Percentiles rank a stretch among this genome's conserved stretches.
These are phyloP conservation scores for Clavulina sp. DNA, from an alignment of 768 basidiomycete genomes.

Conservation along the genomic window DNA sequence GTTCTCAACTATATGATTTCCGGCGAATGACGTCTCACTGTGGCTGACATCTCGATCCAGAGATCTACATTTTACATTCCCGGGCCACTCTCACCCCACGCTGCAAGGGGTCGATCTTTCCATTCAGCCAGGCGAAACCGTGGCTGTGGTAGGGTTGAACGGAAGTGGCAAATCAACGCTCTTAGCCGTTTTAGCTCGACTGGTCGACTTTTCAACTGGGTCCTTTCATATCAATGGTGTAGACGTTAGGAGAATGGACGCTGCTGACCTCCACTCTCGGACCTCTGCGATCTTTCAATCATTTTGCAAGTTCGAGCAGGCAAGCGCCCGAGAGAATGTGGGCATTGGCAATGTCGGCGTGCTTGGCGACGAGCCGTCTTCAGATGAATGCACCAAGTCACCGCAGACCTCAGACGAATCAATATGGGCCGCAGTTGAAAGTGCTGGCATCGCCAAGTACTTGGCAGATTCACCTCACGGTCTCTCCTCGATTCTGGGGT, in stretches of 20 bases:
- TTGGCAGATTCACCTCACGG: too few relatives aligned
- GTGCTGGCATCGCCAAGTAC: too few relatives aligned
- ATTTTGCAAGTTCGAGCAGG: constrained; percentile 55
- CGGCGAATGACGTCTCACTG: background rate
- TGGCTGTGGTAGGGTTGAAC: constrained; percentile 53
- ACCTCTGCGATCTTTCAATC: constrained; percentile 73
- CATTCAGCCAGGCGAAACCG: constrained; percentile 54
- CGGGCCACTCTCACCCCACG: constrained; percentile 48
- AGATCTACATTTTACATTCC: constrained; percentile 61
- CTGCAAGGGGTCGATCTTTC: constrained; percentile 52
- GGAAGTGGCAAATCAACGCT: constrained; percentile 54
- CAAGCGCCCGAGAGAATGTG: constrained; percentile 65
- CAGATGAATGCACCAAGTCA: background rate
- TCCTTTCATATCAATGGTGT: constrained; percentile 49
- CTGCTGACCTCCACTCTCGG: constrained; percentile 55
- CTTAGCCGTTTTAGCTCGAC: constrained; percentile 61
- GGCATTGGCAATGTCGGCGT: constrained; percentile 63
- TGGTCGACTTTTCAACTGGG: constrained; percentile 58
- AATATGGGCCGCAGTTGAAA: constrained; percentile 47
- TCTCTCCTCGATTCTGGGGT: too few relatives aligned
- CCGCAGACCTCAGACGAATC: constrained; percentile 34
- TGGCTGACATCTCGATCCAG: constrained; percentile 21
- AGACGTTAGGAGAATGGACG: constrained; percentile 46
- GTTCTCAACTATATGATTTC: background rate
- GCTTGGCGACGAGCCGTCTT: constrained; percentile 22